Percentiles rank a stretch among this genome's conserved stretches.
These are phyloP conservation scores for Oryza glaberrima DNA, from an alignment of 176 grass and related monocot genomes.

Conservation along the genomic window DNA sequence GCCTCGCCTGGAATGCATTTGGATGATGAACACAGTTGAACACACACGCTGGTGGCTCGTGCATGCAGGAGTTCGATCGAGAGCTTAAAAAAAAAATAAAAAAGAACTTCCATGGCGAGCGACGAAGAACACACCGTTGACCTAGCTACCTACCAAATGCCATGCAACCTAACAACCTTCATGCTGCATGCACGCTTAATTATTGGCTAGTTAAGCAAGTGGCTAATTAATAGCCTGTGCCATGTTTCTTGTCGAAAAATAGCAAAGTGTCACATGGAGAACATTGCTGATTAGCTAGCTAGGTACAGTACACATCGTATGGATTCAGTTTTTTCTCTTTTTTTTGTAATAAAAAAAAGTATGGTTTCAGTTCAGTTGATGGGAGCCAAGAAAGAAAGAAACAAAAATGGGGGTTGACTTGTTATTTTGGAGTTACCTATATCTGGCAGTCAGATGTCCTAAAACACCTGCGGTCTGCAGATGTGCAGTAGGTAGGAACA, in stretches of 20 bases:
- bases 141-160: slow-evolving; percentile 6
- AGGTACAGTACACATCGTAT: background rate
- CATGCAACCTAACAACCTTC: background rate
- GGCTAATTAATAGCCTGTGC: background rate
- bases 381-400: background rate
- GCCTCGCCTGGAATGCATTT: background rate
- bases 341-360: too few species aligned
- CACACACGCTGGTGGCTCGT: background rate
- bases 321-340: too few species aligned
- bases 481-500: background rate
- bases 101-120: background rate
- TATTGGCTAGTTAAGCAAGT: background rate
- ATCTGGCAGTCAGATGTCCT: background rate
- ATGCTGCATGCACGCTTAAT: slow-evolving; percentile 18
- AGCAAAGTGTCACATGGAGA: background rate
- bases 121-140: background rate
- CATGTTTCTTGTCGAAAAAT: background rate
- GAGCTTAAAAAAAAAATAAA: background rate
- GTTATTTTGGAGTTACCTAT: background rate
- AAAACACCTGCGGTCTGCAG: background rate
- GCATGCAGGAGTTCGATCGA: background rate
- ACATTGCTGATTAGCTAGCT: background rate
- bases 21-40: background rate
- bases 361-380: background rate
- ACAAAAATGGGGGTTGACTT: background rate